phyloP scores from a whole-genome alignment of 441 rosid genomes.

The Erodium moschatum region DNA sequence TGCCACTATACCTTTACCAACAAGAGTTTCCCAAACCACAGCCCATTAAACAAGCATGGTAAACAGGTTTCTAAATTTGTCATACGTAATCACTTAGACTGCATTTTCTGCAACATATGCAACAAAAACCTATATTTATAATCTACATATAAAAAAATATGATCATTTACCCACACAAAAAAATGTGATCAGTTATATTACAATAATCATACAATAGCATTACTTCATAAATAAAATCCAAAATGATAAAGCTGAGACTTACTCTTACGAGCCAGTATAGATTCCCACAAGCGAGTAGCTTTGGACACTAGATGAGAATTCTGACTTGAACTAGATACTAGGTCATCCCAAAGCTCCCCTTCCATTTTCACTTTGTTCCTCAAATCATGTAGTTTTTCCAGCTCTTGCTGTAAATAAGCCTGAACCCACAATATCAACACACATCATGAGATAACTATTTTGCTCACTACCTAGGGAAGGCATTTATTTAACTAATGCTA shows the following conservation, averaged over 20 bases:
- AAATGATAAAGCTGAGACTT: conserved; percentile 20
- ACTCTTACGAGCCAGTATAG: conserved; percentile 88
- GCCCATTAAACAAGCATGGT: conserved; percentile 4
- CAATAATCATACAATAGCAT: background rate
- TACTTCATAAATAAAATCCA: background rate
- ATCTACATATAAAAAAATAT: background rate
- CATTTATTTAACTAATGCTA: conserved; percentile 6
- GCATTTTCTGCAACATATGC: background rate
- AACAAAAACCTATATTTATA: background rate
- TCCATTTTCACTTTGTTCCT: conserved; percentile 96
- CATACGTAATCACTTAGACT: background rate
- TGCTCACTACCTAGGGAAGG: background rate
- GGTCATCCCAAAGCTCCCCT: conserved; percentile 98
- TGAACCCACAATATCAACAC: conserved; percentile 33
- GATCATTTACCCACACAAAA: background rate
- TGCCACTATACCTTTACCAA: background rate
- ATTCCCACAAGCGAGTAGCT: conserved; percentile 92
- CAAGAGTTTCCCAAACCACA: background rate
- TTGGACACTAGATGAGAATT: conserved; percentile 93
- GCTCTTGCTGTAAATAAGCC: conserved; percentile 99
- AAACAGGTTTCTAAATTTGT: background rate
- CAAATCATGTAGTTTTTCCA: conserved; percentile 87
- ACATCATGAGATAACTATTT: conserved; percentile 19
- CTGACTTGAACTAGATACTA: conserved; percentile 88
- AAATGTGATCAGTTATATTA: too few relatives aligned